Conservation (phyloP, 106 monocot genomes). For the Allium fistulosum region DNA sequence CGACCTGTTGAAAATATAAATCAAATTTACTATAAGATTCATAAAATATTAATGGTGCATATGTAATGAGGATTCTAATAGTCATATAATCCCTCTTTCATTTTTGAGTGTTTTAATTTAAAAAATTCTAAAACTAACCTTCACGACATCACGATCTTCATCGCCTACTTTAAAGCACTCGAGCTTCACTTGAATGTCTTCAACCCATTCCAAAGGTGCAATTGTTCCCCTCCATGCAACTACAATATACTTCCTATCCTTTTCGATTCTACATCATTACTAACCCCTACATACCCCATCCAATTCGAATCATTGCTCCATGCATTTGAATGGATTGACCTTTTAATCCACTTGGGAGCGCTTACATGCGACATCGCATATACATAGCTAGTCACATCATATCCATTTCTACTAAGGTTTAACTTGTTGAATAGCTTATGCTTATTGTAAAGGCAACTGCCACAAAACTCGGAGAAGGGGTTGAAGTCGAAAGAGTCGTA, state of each 20-base stretch:
- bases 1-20: not conserved
- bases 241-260: constrained; percentile 40
- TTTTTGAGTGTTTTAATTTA: too few relatives aligned
- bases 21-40: too few relatives aligned
- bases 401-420: constrained; percentile 28
- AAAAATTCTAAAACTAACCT: constrained; percentile 6
- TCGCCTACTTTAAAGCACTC: constrained; percentile 9
- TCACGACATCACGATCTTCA: not conserved
- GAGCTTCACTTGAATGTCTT: constrained; percentile 37
- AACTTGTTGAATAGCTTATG: constrained; percentile 26
- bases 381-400: constrained; percentile 44
- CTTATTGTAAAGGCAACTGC: constrained; percentile 45
- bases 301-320: constrained; percentile 71
- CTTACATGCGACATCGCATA: constrained; percentile 59
- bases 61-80: too few relatives aligned
- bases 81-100: too few relatives aligned
- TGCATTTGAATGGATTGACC: constrained; percentile 23
- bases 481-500: constrained; percentile 75
- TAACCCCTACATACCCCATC: constrained; percentile 74
- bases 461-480: constrained; percentile 33
- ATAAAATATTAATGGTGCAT: too few relatives aligned
- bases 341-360: constrained; percentile 37
- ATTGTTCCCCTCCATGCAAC: constrained; percentile 74
- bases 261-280: constrained; percentile 35
- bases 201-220: constrained; percentile 39